A percentile compares a stretch with the other conserved stretches of the same genome.
These are phyloP conservation scores for Aphanomyces cochlioides DNA, from an alignment of 352 stramenopile genomes.

Conservation along the genomic window DNA sequence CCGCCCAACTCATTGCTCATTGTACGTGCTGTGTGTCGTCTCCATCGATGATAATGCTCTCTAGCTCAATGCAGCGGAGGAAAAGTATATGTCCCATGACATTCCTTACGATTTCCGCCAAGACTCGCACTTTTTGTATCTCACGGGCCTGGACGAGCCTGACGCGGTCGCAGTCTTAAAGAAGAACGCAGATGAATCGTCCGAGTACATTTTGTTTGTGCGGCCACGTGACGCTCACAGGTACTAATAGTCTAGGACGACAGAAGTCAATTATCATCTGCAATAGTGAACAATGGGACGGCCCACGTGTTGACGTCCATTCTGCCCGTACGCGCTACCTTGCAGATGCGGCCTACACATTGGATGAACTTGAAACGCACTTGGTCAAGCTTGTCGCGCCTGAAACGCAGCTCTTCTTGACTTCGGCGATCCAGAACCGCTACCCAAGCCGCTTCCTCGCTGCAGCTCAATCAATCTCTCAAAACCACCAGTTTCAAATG, in stretches of 20 bases:
- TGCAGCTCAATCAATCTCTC: constrained; percentile 55
- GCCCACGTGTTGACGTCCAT: constrained; percentile 59
- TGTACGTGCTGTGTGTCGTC: neutral
- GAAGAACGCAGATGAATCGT: constrained; percentile 53
- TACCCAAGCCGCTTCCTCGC: constrained; percentile 57
- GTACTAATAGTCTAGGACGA: constrained; percentile 27
- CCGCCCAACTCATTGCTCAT: constrained; percentile 43
- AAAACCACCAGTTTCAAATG: constrained; percentile 56
- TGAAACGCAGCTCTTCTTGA: constrained; percentile 65
- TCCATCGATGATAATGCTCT: neutral
- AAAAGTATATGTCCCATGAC: constrained; percentile 85
- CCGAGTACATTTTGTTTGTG: constrained; percentile 71
- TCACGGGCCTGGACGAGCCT: constrained; percentile 75
- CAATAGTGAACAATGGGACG: constrained; percentile 77
- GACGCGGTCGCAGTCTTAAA: constrained; percentile 71
- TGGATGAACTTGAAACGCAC: constrained; percentile 51
- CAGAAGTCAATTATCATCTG: neutral
- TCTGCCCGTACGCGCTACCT: constrained; percentile 53
- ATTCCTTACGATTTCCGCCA: constrained; percentile 86
- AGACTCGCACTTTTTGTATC: constrained; percentile 82
- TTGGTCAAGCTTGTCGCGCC: constrained; percentile 55
- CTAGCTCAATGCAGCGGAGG: constrained; percentile 57
- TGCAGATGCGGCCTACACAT: constrained; percentile 62
- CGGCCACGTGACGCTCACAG: constrained; percentile 65
- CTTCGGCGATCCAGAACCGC: constrained; percentile 46